A percentile compares a stretch with the other conserved stretches of the same genome.
phyloP scores from a whole-genome alignment of 139 green algal species.

The Chlamydomonas applanata region DNA sequence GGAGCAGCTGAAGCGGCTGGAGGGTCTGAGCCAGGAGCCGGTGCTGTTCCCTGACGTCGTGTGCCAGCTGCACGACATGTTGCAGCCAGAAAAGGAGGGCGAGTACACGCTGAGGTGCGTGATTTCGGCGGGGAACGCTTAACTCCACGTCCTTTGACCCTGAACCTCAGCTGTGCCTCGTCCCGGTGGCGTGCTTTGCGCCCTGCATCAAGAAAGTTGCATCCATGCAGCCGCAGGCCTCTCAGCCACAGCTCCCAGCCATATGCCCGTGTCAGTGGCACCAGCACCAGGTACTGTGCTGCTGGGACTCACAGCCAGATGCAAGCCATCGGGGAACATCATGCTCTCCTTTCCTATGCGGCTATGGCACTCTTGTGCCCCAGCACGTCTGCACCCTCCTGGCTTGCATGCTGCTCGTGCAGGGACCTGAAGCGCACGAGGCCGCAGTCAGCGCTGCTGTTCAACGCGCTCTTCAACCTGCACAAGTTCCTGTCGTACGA shows the following conservation, averaged over 20 bases:
- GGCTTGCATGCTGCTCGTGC: neutral
- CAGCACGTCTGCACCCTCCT: neutral
- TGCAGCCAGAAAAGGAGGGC: constrained; percentile 59
- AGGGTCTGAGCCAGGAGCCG: constrained; percentile 81
- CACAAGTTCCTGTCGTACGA: constrained; percentile 99
- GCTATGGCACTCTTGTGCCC: neutral
- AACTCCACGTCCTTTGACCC: too few relatives aligned
- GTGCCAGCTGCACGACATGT: constrained; percentile 98
- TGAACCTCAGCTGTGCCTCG: too few relatives aligned
- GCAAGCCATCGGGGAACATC: too few relatives aligned
- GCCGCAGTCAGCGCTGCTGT: constrained; percentile 81
- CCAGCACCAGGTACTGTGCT: neutral
- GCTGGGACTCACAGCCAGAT: too few relatives aligned
- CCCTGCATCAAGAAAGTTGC: too few relatives aligned
- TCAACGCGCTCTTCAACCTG: constrained; percentile 99
- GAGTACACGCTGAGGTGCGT: constrained; percentile 46
- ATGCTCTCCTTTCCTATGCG: too few relatives aligned
- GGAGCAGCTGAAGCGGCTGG: constrained; percentile 97
- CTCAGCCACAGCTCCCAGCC: too few relatives aligned
- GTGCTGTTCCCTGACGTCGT: constrained; percentile 88
- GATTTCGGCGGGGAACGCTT: too few relatives aligned
- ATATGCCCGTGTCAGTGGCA: too few relatives aligned
- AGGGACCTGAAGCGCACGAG: constrained; percentile 80
- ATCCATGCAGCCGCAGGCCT: too few relatives aligned
- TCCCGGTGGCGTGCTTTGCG: too few relatives aligned